phyloP scores from a whole-genome alignment of 805 yeast genomes.

The Pichia cephalocereana region DNA sequence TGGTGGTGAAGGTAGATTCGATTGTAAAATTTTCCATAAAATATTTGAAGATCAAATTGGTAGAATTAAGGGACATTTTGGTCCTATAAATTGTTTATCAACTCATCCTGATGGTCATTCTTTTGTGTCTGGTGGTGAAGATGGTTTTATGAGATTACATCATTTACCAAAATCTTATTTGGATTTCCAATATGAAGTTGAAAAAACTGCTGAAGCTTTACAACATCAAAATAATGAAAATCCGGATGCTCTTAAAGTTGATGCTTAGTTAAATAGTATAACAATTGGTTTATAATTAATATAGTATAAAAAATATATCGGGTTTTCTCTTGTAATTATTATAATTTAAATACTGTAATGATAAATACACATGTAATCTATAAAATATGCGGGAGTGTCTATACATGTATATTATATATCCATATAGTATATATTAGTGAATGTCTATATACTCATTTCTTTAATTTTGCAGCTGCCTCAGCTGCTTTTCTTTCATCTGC shows the following conservation, averaged over 20 bases:
- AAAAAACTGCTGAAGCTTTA: slow-evolving; percentile 54
- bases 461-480: slow-evolving; percentile 16
- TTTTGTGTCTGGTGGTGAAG: slow-evolving; percentile 97
- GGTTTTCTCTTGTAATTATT: too few relatives aligned
- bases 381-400: not conserved
- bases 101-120: slow-evolving; percentile 91
- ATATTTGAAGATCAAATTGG: slow-evolving; percentile 94
- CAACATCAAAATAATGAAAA: not conserved
- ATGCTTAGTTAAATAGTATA: not conserved
- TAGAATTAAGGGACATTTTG: slow-evolving; percentile 96
- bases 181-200: slow-evolving; percentile 89
- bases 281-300: too few relatives aligned
- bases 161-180: slow-evolving; percentile 86
- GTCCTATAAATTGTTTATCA: slow-evolving; percentile 92
- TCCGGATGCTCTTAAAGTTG: not conserved
- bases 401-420: too few relatives aligned
- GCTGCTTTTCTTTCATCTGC: slow-evolving; percentile 42
- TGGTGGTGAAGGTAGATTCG: slow-evolving; percentile 89
- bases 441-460: slow-evolving; percentile 1
- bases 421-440: too few relatives aligned
- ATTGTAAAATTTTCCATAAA: slow-evolving; percentile 93
- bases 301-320: too few relatives aligned
- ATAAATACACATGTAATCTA: too few relatives aligned
- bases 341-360: too few relatives aligned
- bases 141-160: slow-evolving; percentile 93